These are phyloP conservation scores for Erucastrum elatum DNA, from an alignment of 345 rosid genomes.

Conservation along the genomic window DNA sequence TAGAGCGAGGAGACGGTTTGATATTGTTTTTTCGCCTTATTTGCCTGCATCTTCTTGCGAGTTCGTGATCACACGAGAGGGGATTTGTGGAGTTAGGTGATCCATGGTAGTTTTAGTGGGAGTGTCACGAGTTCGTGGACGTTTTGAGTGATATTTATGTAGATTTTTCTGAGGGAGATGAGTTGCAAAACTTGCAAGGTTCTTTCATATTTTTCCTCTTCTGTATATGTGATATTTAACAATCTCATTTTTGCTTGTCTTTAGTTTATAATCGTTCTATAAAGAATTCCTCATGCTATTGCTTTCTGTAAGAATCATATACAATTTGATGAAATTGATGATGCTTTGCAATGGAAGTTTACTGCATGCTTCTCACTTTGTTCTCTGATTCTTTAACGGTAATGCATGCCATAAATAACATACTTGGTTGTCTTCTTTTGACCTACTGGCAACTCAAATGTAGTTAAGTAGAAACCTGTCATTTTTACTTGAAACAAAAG, in stretches of 20 bases:
- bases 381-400: not conserved
- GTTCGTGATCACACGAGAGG: slow-evolving; percentile 58
- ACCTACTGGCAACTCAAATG: not conserved
- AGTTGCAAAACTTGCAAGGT: slow-evolving; percentile 30
- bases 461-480: not conserved
- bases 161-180: not conserved
- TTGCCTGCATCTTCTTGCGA: slow-evolving; percentile 64
- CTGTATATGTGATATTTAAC: not conserved
- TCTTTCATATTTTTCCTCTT: not conserved
- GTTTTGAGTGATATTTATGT: slow-evolving; percentile 11
- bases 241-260: not conserved
- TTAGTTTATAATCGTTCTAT: not conserved
- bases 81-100: slow-evolving; percentile 47
- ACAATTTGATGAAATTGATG: not conserved
- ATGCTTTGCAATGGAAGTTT: not conserved
- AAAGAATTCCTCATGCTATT: not conserved
- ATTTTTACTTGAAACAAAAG: not conserved
- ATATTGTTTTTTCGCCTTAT: slow-evolving; percentile 73
- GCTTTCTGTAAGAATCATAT: not conserved
- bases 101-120: not conserved
- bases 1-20: slow-evolving; percentile 51
- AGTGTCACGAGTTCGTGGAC: not conserved
- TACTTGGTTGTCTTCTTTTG: not conserved
- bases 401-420: not conserved
- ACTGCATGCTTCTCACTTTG: not conserved